Percentiles rank a stretch among this genome's conserved stretches.
These are phyloP conservation scores for Globisporangium perplexum DNA, from an alignment of 352 stramenopile species.

Conservation along the genomic window DNA sequence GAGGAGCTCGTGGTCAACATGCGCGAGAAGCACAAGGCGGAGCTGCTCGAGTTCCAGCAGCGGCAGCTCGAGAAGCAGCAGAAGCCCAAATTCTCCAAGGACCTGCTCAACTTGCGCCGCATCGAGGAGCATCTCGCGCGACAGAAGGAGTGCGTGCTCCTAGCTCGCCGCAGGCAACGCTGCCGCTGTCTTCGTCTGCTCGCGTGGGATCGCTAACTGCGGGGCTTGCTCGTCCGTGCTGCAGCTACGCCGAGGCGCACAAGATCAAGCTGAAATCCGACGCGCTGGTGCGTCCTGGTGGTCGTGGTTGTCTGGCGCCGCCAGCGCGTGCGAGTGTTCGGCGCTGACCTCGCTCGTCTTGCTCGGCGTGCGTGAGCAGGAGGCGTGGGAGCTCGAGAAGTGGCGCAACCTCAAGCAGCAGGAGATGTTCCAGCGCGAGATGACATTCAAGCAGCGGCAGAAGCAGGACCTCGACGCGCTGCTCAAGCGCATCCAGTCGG, in stretches of 20 bases:
- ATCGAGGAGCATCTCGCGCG: conserved; percentile 92
- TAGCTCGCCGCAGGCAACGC: not conserved
- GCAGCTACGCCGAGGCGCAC: conserved; percentile 91
- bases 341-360: too few species aligned
- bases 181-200: too few species aligned
- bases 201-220: too few species aligned
- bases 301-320: not conserved
- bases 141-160: conserved; percentile 68
- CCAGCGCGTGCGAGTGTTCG: not conserved
- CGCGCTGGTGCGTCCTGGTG: conserved; percentile 35
- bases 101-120: conserved; percentile 90
- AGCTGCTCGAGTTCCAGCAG: conserved; percentile 92
- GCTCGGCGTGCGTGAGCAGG: conserved; percentile 14
- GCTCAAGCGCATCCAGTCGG: conserved; percentile 92
- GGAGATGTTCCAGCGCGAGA: conserved; percentile 93
- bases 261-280: conserved; percentile 97
- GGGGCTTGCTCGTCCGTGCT: not conserved
- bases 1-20: conserved; percentile 89
- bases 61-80: conserved; percentile 89
- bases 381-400: conserved; percentile 94
- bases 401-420: conserved; percentile 93
- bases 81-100: conserved; percentile 93
- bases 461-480: conserved; percentile 91
- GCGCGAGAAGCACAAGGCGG: conserved; percentile 84
- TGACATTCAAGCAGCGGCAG: conserved; percentile 93